Percentiles rank a stretch among this genome's conserved stretches.
phyloP scores from a whole-genome alignment of 495 filamentous ascomycete genomes.

The Aspergillus nidulans region DNA sequence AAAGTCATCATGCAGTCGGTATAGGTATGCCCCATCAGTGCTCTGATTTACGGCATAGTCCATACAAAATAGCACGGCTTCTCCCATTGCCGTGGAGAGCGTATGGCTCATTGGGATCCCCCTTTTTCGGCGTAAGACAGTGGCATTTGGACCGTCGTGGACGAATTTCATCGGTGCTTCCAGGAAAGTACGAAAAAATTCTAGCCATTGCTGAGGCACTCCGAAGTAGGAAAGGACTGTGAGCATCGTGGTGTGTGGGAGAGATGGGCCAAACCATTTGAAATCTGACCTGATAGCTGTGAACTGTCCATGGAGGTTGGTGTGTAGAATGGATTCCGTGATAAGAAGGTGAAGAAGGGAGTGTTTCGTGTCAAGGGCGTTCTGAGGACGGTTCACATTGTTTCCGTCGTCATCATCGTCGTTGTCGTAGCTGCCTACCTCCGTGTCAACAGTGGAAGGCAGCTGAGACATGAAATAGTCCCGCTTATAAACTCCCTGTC shows the following conservation, averaged over 20 bases:
- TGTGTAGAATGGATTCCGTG: slow-evolving; percentile 59
- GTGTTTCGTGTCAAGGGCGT: slow-evolving; percentile 53
- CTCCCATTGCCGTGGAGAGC: slow-evolving; percentile 56
- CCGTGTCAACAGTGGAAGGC: slow-evolving; percentile 23
- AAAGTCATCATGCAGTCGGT: slow-evolving; percentile 64
- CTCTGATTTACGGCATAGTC: slow-evolving; percentile 62
- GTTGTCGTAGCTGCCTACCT: slow-evolving; percentile 29
- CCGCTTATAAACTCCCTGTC: slow-evolving; percentile 36
- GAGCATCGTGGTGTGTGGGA: slow-evolving; percentile 57
- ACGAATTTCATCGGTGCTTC: slow-evolving; percentile 56
- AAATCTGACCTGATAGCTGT: slow-evolving; percentile 60
- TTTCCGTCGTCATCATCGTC: slow-evolving; percentile 34
- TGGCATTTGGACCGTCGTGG: slow-evolving; percentile 43
- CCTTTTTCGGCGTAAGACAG: slow-evolving; percentile 42
- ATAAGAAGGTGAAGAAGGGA: slow-evolving; percentile 57
- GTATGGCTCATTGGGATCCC: slow-evolving; percentile 59
- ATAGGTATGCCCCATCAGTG: slow-evolving; percentile 49
- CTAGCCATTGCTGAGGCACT: slow-evolving; percentile 53
- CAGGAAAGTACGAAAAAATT: slow-evolving; percentile 58
- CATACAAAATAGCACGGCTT: slow-evolving; percentile 59
- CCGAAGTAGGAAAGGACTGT: slow-evolving; percentile 57
- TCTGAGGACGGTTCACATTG: slow-evolving; percentile 23
- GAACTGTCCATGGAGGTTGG: slow-evolving; percentile 50
- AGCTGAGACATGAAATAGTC: slow-evolving; percentile 55
- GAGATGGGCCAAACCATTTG: slow-evolving; percentile 55